A percentile compares a stretch with the other conserved stretches of the same genome.
These are phyloP conservation scores for Chenopodium album DNA, from an alignment of 148 eudicot species.

Conservation along the genomic window DNA sequence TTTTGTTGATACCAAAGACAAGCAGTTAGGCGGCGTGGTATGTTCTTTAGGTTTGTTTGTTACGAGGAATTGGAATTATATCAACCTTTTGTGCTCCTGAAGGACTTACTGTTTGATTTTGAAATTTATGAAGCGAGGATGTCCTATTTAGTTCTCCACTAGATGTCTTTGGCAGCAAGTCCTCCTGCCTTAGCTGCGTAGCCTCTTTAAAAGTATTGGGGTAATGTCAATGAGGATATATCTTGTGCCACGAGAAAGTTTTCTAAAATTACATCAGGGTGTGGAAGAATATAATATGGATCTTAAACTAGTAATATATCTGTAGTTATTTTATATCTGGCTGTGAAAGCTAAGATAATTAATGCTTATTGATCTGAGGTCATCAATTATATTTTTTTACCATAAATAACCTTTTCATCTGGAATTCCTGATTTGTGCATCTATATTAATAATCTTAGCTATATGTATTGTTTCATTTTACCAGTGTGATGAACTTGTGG, in stretches of 20 bases:
- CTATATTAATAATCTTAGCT: background rate
- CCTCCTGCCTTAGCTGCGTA: background rate
- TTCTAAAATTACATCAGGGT: background rate
- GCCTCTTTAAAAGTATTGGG: background rate
- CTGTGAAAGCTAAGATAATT: background rate
- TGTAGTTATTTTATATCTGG: background rate
- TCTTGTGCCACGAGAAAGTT: background rate
- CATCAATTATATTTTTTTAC: background rate
- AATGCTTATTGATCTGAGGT: background rate
- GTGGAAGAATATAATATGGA: background rate
- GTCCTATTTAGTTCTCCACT: background rate
- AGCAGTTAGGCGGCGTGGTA: background rate
- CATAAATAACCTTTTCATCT: background rate
- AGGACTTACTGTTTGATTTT: background rate
- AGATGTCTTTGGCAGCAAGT: background rate
- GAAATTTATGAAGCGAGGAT: background rate
- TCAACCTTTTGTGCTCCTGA: background rate
- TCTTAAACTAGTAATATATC: background rate
- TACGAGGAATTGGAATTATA: no score
- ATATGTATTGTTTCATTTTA: constrained; percentile 8
- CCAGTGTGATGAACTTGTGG: constrained; percentile 91
- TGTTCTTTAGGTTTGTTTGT: background rate
- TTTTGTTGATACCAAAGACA: background rate
- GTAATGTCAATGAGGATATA: background rate
- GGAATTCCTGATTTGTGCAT: background rate